A percentile compares a stretch with the other conserved stretches of the same genome.
phyloP scores from a whole-genome alignment of 257 asterid genomes.

The Jasminum sambac region DNA sequence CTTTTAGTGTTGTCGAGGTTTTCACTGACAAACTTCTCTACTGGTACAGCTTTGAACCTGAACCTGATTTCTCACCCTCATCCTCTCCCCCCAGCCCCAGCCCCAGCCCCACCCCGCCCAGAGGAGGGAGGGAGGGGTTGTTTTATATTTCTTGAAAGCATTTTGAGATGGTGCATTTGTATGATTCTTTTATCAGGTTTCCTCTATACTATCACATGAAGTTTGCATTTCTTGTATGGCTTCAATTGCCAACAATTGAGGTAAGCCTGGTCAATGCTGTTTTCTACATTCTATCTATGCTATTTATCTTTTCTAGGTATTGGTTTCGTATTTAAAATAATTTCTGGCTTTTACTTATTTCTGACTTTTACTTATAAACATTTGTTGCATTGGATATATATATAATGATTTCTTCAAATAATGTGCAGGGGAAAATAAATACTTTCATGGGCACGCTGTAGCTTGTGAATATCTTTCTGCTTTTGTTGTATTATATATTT shows the following conservation, averaged over 20 bases:
- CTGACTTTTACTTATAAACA: too few species aligned
- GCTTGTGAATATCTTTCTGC: neutral
- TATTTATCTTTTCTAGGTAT: neutral
- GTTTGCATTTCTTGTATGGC: slow-evolving; percentile 99
- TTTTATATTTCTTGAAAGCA: slow-evolving; percentile 22
- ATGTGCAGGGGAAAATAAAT: neutral
- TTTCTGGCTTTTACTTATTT: neutral
- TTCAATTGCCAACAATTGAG: slow-evolving; percentile 81
- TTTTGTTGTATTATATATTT: neutral
- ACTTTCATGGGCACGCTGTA: neutral
- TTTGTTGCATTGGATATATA: slow-evolving; percentile 9
- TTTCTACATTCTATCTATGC: slow-evolving; percentile 11
- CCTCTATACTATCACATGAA: slow-evolving; percentile 89
- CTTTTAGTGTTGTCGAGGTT: slow-evolving; percentile 73
- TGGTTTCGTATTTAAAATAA: slow-evolving; percentile 15
- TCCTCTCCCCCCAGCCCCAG: too few species aligned
- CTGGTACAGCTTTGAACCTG: slow-evolving; percentile 55
- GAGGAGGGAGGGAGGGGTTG: neutral
- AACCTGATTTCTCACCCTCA: slow-evolving; percentile 2
- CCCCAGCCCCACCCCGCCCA: slow-evolving; percentile 9
- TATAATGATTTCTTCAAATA: neutral
- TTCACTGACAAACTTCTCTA: slow-evolving; percentile 78
- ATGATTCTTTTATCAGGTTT: slow-evolving; percentile 49
- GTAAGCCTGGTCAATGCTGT: slow-evolving; percentile 46
- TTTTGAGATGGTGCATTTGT: slow-evolving; percentile 12